Conservation (phyloP, 306 rosid genomes). For the Prunus mongolica region DNA sequence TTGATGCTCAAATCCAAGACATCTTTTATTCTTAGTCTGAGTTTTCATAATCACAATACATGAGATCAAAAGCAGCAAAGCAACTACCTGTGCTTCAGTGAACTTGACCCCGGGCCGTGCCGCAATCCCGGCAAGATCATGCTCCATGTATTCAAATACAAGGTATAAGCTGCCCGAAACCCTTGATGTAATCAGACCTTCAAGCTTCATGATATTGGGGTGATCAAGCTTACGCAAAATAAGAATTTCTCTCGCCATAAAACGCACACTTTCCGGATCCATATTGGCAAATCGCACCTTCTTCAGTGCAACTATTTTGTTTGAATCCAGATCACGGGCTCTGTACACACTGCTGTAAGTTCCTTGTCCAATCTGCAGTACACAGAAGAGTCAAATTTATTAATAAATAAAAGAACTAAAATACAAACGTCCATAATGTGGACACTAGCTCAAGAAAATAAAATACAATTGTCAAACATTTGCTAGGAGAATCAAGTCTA, state of each 20-base stretch:
- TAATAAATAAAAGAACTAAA: not conserved
- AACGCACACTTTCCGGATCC: conserved; percentile 89
- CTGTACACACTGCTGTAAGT: conserved; percentile 82
- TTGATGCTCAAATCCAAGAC: not conserved
- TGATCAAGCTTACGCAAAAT: conserved; percentile 74
- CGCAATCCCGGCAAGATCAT: conserved; percentile 79
- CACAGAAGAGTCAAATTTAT: not conserved
- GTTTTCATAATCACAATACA: not conserved
- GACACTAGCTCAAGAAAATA: not conserved
- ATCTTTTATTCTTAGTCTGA: not conserved
- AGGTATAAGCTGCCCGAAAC: conserved; percentile 83
- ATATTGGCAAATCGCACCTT: conserved; percentile 79
- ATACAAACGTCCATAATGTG: not conserved
- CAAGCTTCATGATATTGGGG: conserved; percentile 91
- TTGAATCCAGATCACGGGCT: conserved; percentile 80
- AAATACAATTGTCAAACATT: not conserved
- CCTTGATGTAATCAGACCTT: conserved; percentile 79
- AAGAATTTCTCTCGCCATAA: conserved; percentile 81
- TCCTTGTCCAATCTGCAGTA: conserved; percentile 82
- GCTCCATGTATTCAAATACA: conserved; percentile 87
- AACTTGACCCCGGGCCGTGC: conserved; percentile 53
- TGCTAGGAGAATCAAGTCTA: not conserved
- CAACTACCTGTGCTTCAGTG: conserved; percentile 66
- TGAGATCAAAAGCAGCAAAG: conserved; percentile 5
- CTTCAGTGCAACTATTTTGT: conserved; percentile 72